These are phyloP conservation scores for Citrus australasica DNA, from an alignment of 345 rosid genomes.

Conservation along the genomic window DNA sequence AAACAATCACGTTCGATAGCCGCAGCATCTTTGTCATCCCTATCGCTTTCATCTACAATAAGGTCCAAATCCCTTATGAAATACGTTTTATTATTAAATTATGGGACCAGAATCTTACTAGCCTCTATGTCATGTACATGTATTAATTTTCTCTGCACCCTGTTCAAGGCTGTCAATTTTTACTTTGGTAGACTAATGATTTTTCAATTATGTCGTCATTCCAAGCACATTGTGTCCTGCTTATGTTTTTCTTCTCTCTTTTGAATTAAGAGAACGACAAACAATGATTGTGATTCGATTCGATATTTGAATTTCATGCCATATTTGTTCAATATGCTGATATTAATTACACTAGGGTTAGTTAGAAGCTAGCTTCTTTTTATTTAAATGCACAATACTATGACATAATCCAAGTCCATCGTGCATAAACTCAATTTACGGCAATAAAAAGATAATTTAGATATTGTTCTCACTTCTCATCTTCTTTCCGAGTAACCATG, in stretches of 20 bases:
- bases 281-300: no score
- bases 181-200: not conserved
- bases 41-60: not conserved
- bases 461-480: no score
- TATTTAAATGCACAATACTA: no score
- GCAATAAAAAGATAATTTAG: no score
- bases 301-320: no score
- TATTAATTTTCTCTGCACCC: not conserved
- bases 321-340: no score
- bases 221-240: not conserved
- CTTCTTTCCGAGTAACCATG: no score
- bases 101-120: slow-evolving; percentile 11
- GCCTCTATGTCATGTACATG: not conserved
- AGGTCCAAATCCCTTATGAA: no score
- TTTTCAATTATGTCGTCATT: slow-evolving; percentile 27
- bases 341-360: no score
- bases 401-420: no score
- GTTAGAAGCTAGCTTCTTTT: no score
- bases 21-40: not conserved
- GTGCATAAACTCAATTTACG: no score
- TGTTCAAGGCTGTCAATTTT: not conserved
- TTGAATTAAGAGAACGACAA: not conserved
- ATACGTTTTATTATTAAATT: not conserved
- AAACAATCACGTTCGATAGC: not conserved
- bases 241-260: not conserved